phyloP scores from a whole-genome alignment of 2,329 filamentous ascomycete genomes.

The Allantophomopsis cytisporea region DNA sequence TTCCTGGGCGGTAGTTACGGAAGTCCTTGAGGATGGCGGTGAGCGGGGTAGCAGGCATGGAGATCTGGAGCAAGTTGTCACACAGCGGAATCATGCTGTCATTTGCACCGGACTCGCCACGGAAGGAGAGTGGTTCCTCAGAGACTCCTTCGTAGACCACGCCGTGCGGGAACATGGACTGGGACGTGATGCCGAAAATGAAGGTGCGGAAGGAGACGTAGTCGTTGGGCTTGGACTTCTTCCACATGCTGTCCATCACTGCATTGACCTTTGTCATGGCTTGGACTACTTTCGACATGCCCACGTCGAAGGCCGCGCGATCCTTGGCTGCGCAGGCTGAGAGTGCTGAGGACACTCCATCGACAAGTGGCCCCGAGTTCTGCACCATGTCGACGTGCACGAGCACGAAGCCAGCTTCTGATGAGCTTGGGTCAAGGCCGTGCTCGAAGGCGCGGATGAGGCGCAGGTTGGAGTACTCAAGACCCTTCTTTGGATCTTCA shows the following conservation, averaged over 20 bases:
- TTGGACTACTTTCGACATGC: conserved; percentile 44
- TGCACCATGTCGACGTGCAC: conserved; percentile 94
- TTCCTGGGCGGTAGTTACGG: conserved; percentile 74
- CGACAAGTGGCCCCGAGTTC: conserved; percentile 66
- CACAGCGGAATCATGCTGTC: conserved; percentile 88
- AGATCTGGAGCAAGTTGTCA: conserved; percentile 74
- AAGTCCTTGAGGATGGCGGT: conserved; percentile 85
- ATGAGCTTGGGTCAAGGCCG: conserved; percentile 74
- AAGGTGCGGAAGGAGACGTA: conserved; percentile 91
- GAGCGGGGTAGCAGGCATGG: conserved; percentile 80
- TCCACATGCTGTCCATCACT: conserved; percentile 88
- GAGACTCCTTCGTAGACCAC: conserved; percentile 81
- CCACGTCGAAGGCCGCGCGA: conserved; percentile 48
- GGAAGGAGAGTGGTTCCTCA: conserved; percentile 65
- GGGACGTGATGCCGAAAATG: conserved; percentile 89
- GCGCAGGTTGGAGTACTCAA: conserved; percentile 57
- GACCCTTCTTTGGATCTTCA: conserved; percentile 37
- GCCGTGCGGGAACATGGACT: conserved; percentile 88
- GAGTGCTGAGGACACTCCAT: conserved; percentile 56
- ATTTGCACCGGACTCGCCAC: conserved; percentile 87
- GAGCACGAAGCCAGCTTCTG: conserved; percentile 90
- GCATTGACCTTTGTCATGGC: conserved; percentile 59
- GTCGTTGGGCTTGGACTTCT: conserved; percentile 66
- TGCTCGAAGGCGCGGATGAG: conserved; percentile 85
- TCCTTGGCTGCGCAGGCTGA: conserved; percentile 34